Percentiles rank a stretch among this genome's conserved stretches.
phyloP scores from a whole-genome alignment of 208 protist genomes.

The Borovskyia barvae region DNA sequence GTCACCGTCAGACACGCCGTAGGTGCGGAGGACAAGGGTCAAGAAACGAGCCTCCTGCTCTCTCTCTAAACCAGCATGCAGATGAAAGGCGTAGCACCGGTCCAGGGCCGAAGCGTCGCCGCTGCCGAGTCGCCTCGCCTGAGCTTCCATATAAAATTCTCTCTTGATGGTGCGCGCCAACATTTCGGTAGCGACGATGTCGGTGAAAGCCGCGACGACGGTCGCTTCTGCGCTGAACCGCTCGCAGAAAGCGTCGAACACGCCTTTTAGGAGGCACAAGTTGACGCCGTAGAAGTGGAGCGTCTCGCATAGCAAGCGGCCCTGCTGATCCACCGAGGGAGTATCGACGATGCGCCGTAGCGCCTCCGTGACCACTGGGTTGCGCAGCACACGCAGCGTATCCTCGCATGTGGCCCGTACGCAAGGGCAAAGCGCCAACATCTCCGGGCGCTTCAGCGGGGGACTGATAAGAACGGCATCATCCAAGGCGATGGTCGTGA shows the following conservation, averaged over 20 bases:
- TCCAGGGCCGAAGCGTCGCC: conserved; percentile 43
- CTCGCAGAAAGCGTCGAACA: conserved; percentile 26
- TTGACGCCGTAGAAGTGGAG: conserved; percentile 74
- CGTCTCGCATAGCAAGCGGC: conserved; percentile 12
- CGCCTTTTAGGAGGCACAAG: conserved; percentile 70
- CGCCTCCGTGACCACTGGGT: conserved; percentile 35
- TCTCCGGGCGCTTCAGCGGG: conserved; percentile 81
- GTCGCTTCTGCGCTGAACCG: background rate
- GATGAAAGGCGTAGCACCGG: conserved; percentile 35
- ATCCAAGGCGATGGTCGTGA: conserved; percentile 63
- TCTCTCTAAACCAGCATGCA: conserved; percentile 46
- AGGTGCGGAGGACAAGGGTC: conserved; percentile 63
- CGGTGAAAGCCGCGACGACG: conserved; percentile 20
- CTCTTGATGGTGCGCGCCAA: conserved; percentile 73
- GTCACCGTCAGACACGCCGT: conserved; percentile 7
- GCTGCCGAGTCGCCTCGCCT: conserved; percentile 76
- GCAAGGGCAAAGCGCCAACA: conserved; percentile 49
- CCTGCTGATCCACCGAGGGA: conserved; percentile 17
- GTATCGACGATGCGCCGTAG: conserved; percentile 22
- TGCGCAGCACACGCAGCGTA: conserved; percentile 47
- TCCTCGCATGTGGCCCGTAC: conserved; percentile 58
- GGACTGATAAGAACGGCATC: conserved; percentile 45
- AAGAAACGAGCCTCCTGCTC: conserved; percentile 26
- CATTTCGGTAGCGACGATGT: conserved; percentile 61
- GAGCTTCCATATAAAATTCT: conserved; percentile 79